Base-by-base conservation (phyloP, 1,139 yeast genomes). In the Hansenula lynferdii region DNA sequence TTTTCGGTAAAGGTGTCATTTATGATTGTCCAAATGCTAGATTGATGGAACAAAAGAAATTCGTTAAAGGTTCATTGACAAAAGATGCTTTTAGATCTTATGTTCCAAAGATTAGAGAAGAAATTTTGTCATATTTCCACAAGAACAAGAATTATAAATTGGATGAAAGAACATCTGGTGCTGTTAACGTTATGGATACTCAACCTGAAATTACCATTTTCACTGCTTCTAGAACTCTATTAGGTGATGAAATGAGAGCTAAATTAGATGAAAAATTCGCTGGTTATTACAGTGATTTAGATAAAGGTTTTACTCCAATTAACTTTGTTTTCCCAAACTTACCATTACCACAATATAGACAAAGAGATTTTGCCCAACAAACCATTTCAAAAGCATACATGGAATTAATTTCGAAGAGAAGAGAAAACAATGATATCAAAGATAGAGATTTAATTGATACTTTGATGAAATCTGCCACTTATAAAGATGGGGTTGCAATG, bases 41-140 rank as follows among this genome's bases (percentile, higher is more conserved):
- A 51, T 75, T 92, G 54, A 94, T 92, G 98, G 98, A 92, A 63
- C 98, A 92, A 65, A 92, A 94, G 78, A 92, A 89, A 70, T 92
- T 92, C 57, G 95, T 94, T 48, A 92, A 92, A 67, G 75, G 77
- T 43, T 95, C 97, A 16, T 74, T 92, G 51, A 84, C 96, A 30
- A 76, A 77, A 48, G 97, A 87, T 36, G 80, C 95, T 3, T 94
- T 92, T 69, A 75, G 77, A 53, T 64, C 70, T 22, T 90, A 92
- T 57, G 97, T 94, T 37, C 98, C 98, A 39, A 70, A 82, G 62
- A 87, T 92, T 54, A 77, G 77, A 56, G 83, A 81, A 48, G 98
- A 92, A 63, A 73, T 85, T 32, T 57, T 71, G 44, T 69, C 72
- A 47, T 92, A 85, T 62, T 77, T 92, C 61, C 57, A 62, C 35